Percentiles rank a stretch among this genome's conserved stretches.
Conservation (phyloP, 140 eudicot genomes). For the Senecio squalidus region DNA sequence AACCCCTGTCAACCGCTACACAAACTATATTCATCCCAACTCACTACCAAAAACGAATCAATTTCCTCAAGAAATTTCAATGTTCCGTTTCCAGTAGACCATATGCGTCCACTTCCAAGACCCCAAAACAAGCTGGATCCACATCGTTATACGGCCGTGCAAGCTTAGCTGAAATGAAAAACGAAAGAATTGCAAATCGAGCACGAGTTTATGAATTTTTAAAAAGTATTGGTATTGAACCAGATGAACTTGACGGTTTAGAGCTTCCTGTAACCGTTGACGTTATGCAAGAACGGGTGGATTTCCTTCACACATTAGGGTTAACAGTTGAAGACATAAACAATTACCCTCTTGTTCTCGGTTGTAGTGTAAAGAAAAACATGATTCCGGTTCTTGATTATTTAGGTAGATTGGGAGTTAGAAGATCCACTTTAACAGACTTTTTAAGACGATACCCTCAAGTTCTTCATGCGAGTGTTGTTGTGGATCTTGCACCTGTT, state of each 20-base stretch:
- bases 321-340: conserved; percentile 83
- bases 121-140: conserved; percentile 36
- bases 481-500: conserved; percentile 74
- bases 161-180: conserved; percentile 78
- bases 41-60: conserved; percentile 30
- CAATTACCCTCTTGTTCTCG: conserved; percentile 91
- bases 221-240: conserved; percentile 63
- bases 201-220: conserved; percentile 80
- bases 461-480: conserved; percentile 72
- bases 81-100: conserved; percentile 48
- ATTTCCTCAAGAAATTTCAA: conserved; percentile 35
- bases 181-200: conserved; percentile 66
- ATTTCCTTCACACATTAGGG: conserved; percentile 85
- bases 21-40: conserved; percentile 29
- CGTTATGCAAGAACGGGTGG: conserved; percentile 88
- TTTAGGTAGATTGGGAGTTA: conserved; percentile 80
- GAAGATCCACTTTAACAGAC: conserved; percentile 58
- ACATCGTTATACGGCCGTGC: conserved; percentile 74
- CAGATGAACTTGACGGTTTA: conserved; percentile 89
- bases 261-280: conserved; percentile 98
- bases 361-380: conserved; percentile 98
- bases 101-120: conserved; percentile 27
- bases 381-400: conserved; percentile 98
- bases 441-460: conserved; percentile 86
- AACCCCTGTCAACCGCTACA: conserved; percentile 29